phyloP scores from a whole-genome alignment of 306 rosid genomes.

The Vigna reflexopilosa region DNA sequence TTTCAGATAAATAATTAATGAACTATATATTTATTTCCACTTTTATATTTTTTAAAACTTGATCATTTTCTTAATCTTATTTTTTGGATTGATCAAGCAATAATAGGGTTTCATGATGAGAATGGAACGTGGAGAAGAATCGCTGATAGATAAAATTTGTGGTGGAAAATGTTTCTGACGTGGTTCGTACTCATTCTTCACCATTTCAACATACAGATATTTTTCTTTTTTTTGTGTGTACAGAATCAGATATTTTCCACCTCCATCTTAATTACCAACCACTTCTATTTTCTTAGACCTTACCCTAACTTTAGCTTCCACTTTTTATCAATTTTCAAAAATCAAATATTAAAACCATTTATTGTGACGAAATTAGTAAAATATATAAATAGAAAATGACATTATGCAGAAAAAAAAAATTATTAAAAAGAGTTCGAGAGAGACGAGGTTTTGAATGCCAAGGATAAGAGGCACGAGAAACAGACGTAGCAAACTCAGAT shows the following conservation, averaged over 20 bases:
- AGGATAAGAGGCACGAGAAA: background rate
- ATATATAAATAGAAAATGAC: too few species aligned
- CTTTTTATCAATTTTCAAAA: too few species aligned
- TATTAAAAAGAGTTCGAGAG: background rate
- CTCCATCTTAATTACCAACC: background rate
- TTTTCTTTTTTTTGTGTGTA: background rate
- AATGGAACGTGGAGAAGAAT: conserved; percentile 31
- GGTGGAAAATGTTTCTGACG: conserved; percentile 41
- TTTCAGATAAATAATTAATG: background rate
- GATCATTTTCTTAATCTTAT: too few species aligned
- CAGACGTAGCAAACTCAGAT: background rate
- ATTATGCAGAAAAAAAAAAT: too few species aligned
- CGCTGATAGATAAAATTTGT: conserved; percentile 22
- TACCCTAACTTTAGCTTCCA: too few species aligned
- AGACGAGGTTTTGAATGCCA: background rate
- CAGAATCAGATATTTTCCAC: background rate
- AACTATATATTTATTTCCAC: background rate
- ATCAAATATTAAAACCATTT: too few species aligned
- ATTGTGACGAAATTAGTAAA: too few species aligned
- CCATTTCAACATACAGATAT: conserved; percentile 42
- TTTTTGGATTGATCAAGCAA: too few species aligned
- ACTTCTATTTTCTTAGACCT: background rate
- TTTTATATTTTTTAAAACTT: background rate
- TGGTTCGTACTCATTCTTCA: background rate
- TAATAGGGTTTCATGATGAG: too few species aligned